Evolutionary conservation across 495 filamentous ascomycete genomes (phyloP).

Genomic region (Astrocystis sublimbata): DNA sequence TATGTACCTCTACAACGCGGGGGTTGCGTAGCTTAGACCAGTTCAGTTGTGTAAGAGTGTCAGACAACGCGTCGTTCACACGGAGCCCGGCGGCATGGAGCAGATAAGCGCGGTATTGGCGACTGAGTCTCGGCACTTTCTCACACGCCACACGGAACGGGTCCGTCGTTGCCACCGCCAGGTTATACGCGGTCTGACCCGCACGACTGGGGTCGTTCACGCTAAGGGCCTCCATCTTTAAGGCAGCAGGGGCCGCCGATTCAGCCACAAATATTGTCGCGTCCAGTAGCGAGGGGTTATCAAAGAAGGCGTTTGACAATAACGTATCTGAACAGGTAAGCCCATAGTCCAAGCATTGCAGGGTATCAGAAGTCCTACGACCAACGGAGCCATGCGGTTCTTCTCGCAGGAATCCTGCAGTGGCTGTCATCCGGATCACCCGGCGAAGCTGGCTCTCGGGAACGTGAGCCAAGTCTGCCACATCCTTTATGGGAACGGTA

Average conservation of each 20-base stretch:
- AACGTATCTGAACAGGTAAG: too few species aligned
- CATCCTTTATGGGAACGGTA: conserved; percentile 37
- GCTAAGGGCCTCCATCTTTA: conserved; percentile 40
- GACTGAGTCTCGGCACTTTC: conserved; percentile 30
- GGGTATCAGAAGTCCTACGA: too few species aligned
- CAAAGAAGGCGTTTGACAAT: conserved; percentile 41
- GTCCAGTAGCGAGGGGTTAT: conserved; percentile 35
- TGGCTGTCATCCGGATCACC: conserved; percentile 40
- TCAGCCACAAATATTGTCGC: conserved; percentile 43
- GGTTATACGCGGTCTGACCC: conserved; percentile 29
- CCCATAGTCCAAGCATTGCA: too few species aligned
- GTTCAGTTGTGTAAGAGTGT: conserved; percentile 31
- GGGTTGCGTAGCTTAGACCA: conserved; percentile 22
- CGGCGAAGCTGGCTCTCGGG: conserved; percentile 39
- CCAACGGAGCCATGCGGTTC: conserved; percentile 36
- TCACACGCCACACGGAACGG: conserved; percentile 15
- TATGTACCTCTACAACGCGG: conserved; percentile 36
- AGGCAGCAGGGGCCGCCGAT: conserved; percentile 32
- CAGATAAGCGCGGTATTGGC: conserved; percentile 38
- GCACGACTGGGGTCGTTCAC: too few species aligned
- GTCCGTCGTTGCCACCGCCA: conserved; percentile 29
- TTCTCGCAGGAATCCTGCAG: conserved; percentile 41
- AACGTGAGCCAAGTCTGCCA: conserved; percentile 38
- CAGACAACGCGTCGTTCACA: conserved; percentile 25
- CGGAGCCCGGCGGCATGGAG: conserved; percentile 21